Conservation (phyloP, 352 stramenopile species). For the Globisporangium radiosum region DNA sequence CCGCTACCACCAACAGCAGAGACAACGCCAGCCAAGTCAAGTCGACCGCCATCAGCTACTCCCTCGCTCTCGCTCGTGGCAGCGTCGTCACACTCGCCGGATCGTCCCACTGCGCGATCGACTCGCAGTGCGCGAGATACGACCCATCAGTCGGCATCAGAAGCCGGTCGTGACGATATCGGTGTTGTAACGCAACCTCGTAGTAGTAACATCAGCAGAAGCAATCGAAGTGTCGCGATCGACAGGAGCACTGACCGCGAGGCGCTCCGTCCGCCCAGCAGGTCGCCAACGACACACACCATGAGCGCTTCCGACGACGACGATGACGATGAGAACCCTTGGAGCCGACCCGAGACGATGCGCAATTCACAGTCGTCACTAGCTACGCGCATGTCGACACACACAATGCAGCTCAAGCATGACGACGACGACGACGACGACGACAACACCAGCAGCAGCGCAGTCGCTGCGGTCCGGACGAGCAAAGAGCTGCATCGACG, state of each 20-base stretch:
- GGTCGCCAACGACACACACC: too few relatives aligned
- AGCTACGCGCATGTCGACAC: not conserved
- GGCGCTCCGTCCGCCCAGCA: too few relatives aligned
- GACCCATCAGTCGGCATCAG: not conserved
- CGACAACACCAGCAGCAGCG: not conserved
- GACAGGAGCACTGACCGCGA: too few relatives aligned
- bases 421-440: too few relatives aligned
- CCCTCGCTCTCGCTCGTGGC: too few relatives aligned
- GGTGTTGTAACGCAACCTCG: not conserved
- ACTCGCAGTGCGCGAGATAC: not conserved
- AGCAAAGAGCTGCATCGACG: slow-evolving; percentile 17
- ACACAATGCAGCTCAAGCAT: not conserved
- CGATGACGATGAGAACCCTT: too few relatives aligned
- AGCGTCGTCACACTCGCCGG: not conserved
- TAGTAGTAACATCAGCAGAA: not conserved
- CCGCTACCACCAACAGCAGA: too few relatives aligned
- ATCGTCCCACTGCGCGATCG: not conserved
- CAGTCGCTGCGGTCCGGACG: not conserved
- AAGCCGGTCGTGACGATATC: not conserved
- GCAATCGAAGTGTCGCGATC: too few relatives aligned
- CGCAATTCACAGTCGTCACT: not conserved
- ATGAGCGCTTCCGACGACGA: too few relatives aligned
- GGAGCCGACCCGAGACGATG: too few relatives aligned
- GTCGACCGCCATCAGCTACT: not conserved
- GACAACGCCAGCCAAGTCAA: too few relatives aligned